Evolutionary conservation across 306 rosid species (phyloP), one percentile per base, ranked within the genome.

Genomic region (Styphnolobium japonicum): DNA sequence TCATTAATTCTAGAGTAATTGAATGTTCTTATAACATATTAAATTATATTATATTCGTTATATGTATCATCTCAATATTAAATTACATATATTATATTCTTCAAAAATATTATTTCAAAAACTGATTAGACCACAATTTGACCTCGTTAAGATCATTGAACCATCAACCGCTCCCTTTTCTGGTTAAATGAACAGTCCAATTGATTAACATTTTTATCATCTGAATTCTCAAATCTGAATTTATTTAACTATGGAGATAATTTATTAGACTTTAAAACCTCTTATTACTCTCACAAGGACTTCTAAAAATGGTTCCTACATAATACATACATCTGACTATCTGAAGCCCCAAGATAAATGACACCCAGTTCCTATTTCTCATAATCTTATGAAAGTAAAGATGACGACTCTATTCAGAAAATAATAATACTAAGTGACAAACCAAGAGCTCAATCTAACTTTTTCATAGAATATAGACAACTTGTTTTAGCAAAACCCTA

Each of bases 391-490:
- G 51, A 33, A 21, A 36, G 46, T 8, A 34, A 63, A 10, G 22
- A 75, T 10, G 60, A 27, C 16, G 33, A 11, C 21, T 25, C 12
- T 43, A 57, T 25, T 16, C 39, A 74, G 51, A 14, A 21, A 55
- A 25, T 29, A 16, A 43, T 4, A n/a, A 40, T n/a, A 23, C 27
- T 15, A 46, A 53, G 19, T 19, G 37, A 62, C 3, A 46, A 29
- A 43, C 33, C 31, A 15, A 8, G 36, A 21, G 45, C 6, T 33
- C 27, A 15, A 1, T 6, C 23, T 61, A 61, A 29, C 23, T 2
- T 34, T 40, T 34, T 71, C 72, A 58, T 27, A 39, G 12, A 72
- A 42, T 39, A 39, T 72, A 72, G 49, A 80, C 51, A 58, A 40
- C 60, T 61, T 48, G 21, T 60, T 61, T 12, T 9, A 4, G 70